Conservation (phyloP, 2,329 filamentous ascomycete genomes). For the Byssochlamys sp. region DNA sequence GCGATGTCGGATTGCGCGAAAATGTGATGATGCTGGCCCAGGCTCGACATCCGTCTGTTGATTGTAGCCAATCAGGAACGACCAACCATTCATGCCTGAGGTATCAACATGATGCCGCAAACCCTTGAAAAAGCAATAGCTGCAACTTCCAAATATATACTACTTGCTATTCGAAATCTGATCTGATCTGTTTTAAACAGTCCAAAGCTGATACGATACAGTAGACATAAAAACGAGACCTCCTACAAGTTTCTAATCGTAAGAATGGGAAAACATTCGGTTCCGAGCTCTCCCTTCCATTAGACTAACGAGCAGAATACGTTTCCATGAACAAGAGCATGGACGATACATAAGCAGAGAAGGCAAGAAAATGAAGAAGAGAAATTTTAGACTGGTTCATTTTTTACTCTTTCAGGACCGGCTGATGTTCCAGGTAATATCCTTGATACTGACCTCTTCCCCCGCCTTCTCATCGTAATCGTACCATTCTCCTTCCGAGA, state of each 20-base stretch:
- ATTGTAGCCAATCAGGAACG: constrained; percentile 15
- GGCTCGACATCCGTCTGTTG: constrained; percentile 1
- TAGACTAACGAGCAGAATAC: background rate
- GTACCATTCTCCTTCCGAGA: constrained; percentile 89
- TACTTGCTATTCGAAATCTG: background rate
- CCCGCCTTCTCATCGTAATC: constrained; percentile 92
- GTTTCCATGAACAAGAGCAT: background rate
- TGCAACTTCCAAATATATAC: background rate
- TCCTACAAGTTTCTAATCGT: background rate
- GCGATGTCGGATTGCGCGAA: constrained; percentile 18
- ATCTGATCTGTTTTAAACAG: background rate
- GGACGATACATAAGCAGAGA: background rate
- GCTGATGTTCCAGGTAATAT: constrained; percentile 75
- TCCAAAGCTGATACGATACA: background rate
- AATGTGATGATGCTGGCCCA: constrained; percentile 23
- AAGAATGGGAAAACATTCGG: background rate
- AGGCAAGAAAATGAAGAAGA: background rate
- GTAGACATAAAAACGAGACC: background rate
- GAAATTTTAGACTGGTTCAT: background rate
- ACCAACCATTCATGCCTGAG: constrained; percentile 16
- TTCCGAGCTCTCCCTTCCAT: background rate
- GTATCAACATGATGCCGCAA: constrained; percentile 1
- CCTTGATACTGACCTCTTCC: constrained; percentile 86
- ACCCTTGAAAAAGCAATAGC: background rate
- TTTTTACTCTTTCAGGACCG: constrained; percentile 43